Conservation (phyloP, 1,284 basidiomycete species). For the Naganishia sp. region DNA sequence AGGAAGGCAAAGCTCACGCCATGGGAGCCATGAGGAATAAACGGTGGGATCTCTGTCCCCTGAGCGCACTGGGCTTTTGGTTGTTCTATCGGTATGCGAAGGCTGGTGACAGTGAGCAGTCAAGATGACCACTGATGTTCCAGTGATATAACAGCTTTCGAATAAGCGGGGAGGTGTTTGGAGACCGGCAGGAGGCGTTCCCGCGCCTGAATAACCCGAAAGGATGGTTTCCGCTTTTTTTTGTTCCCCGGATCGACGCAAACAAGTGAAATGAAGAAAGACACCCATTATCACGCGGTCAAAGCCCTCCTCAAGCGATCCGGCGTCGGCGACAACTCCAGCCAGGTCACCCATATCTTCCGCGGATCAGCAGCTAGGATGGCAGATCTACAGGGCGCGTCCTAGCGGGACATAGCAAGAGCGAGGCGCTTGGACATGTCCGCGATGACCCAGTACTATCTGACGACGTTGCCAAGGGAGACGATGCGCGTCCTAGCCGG, state of each 20-base stretch:
- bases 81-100: neutral
- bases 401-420: neutral
- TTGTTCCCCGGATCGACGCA: neutral
- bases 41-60: slow-evolving; percentile 2
- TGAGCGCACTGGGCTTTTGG: slow-evolving; percentile 2
- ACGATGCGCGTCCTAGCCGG: slow-evolving; percentile 20
- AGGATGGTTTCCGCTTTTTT: neutral
- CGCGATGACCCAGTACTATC: slow-evolving; percentile 3
- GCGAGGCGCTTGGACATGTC: slow-evolving; percentile 9
- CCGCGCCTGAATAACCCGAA: neutral
- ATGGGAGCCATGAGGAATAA: slow-evolving; percentile 17
- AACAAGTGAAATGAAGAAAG: neutral
- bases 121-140: neutral
- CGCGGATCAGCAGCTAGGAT: slow-evolving; percentile 9
- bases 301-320: slow-evolving; percentile 2
- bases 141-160: neutral
- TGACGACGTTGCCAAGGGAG: slow-evolving; percentile 8
- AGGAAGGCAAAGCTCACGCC: slow-evolving; percentile 7
- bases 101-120: neutral
- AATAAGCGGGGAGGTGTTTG: neutral
- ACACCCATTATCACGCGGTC: neutral
- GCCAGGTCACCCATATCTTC: slow-evolving; percentile 7
- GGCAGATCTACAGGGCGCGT: slow-evolving; percentile 13
- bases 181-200: neutral
- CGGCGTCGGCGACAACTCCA: slow-evolving; percentile 1